Conservation (phyloP, 2,329 filamentous ascomycete genomes). For the Colletotrichum nymphaeae region DNA sequence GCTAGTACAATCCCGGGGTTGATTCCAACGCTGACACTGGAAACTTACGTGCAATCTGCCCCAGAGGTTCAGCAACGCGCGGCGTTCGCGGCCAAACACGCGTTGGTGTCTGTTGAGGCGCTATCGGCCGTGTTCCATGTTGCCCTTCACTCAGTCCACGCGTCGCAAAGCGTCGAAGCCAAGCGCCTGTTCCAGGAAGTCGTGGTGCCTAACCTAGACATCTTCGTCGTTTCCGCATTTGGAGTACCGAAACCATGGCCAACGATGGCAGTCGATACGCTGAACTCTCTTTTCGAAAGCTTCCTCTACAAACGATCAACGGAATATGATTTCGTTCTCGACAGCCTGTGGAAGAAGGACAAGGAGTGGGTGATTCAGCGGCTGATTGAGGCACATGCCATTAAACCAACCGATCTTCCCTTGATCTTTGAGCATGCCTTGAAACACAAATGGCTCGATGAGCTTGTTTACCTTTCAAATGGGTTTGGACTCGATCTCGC, state of each 20-base stretch:
- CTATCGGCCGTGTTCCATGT: constrained; percentile 76
- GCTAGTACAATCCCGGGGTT: constrained; percentile 86
- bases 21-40: constrained; percentile 78
- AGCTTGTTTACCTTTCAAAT: constrained; percentile 81
- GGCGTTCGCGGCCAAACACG: constrained; percentile 78
- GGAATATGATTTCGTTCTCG: constrained; percentile 87
- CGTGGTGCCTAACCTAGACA: constrained; percentile 78
- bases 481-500: constrained; percentile 90
- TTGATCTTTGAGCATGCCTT: constrained; percentile 72
- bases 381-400: constrained; percentile 82
- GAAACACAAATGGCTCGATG: constrained; percentile 86
- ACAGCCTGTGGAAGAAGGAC: constrained; percentile 92
- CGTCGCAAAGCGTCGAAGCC: constrained; percentile 72
- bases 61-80: constrained; percentile 64
- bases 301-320: constrained; percentile 84
- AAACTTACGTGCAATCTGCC: constrained; percentile 64
- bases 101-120: constrained; percentile 88
- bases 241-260: constrained; percentile 84
- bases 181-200: constrained; percentile 75
- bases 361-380: constrained; percentile 86
- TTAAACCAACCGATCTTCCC: constrained; percentile 67
- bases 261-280: constrained; percentile 77
- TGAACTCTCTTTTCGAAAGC: constrained; percentile 82
- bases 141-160: constrained; percentile 69
- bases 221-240: constrained; percentile 83